phyloP scores from a whole-genome alignment of 441 rosid species.

The Gossypium gossypioides region DNA sequence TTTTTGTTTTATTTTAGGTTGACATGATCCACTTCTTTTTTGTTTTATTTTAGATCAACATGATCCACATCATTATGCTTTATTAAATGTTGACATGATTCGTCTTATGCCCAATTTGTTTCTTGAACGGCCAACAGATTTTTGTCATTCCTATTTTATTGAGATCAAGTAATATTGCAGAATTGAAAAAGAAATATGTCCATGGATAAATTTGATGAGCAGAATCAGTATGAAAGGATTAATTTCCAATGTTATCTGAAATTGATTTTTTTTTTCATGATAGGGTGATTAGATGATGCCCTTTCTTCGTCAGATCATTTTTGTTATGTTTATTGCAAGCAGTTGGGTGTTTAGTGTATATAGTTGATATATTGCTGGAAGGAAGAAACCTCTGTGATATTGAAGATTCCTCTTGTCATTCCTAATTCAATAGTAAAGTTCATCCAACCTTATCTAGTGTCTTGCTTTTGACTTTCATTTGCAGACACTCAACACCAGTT shows the following conservation, averaged over 20 bases:
- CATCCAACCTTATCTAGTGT: not conserved
- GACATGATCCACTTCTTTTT: not conserved
- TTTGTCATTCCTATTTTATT: not conserved
- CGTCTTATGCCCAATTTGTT: not conserved
- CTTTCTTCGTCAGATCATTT: not conserved
- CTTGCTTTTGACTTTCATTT: constrained; percentile 13
- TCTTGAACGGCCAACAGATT: not conserved
- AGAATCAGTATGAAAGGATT: not conserved
- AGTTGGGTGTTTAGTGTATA: not conserved
- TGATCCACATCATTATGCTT: not conserved
- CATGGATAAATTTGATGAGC: not conserved
- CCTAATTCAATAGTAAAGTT: not conserved
- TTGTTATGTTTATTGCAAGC: not conserved
- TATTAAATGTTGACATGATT: not conserved
- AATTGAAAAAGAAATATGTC: not conserved
- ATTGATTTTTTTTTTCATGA: not conserved
- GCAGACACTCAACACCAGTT: constrained; percentile 89
- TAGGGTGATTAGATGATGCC: not conserved
- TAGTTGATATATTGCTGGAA: not conserved
- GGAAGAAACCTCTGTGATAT: not conserved
- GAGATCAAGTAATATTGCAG: not conserved
- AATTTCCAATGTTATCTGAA: not conserved
- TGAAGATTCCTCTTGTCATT: constrained; percentile 7
- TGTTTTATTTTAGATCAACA: not conserved
- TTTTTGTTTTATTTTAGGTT: not conserved